A percentile compares a stretch with the other conserved stretches of the same genome.
Evolutionary conservation across 225 moss, liverwort and hornwort species (phyloP).

Genomic region (Antitrichia curtipendula): DNA sequence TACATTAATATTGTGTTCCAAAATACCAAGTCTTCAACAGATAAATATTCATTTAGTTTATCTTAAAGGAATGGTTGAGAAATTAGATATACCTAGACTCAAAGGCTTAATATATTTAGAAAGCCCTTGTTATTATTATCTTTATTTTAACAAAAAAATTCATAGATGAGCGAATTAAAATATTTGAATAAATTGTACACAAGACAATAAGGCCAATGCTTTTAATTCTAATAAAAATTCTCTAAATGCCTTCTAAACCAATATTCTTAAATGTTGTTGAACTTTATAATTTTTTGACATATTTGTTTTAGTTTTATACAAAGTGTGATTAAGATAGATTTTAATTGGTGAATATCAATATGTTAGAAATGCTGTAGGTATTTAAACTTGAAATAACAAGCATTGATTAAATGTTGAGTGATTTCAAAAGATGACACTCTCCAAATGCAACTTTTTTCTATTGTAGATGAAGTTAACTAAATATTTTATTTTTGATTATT

Average conservation of each 20-base stretch:
- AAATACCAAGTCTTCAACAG: not conserved
- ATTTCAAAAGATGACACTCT: too few relatives aligned
- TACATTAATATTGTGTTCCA: not conserved
- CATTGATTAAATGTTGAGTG: not conserved
- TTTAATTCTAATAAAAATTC: fast-evolving
- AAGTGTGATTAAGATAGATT: not conserved
- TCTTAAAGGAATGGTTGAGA: not conserved
- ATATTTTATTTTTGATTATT: not conserved
- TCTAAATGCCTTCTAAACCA: not conserved
- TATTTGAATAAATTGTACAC: not conserved
- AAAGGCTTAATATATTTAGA: not conserved
- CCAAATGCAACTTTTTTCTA: not conserved
- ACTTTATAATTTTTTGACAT: not conserved
- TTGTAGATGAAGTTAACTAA: too few relatives aligned
- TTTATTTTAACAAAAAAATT: not conserved
- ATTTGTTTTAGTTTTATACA: not conserved
- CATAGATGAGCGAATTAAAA: not conserved
- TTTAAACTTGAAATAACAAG: not conserved
- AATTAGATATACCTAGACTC: not conserved
- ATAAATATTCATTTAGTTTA: not conserved
- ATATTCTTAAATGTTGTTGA: not conserved
- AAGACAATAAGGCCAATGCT: not conserved
- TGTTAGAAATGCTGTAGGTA: not conserved
- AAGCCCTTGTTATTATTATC: not conserved
- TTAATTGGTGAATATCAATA: not conserved